Conservation (phyloP, 768 basidiomycete species). For the Hygrophoropsis aurantiaca region DNA sequence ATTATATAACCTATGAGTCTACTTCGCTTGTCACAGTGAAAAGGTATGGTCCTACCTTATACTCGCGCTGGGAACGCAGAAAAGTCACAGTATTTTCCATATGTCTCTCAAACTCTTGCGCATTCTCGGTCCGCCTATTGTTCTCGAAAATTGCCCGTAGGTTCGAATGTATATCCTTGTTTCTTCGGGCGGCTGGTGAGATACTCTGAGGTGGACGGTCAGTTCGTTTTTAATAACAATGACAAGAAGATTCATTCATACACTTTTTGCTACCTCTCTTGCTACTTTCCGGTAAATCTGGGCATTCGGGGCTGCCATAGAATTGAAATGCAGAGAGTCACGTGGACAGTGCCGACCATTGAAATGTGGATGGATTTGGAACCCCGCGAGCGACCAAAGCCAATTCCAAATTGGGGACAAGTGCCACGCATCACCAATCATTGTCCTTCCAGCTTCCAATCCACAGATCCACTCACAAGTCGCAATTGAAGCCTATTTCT, state of each 20-base stretch:
- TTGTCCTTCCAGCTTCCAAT: constrained; percentile 15
- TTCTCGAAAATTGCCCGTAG: constrained; percentile 57
- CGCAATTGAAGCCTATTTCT: constrained; percentile 9
- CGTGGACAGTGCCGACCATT: background rate
- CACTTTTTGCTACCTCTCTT: constrained; percentile 30
- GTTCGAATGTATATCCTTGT: constrained; percentile 43
- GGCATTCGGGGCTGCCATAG: constrained; percentile 15
- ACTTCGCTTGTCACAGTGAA: background rate
- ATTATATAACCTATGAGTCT: background rate
- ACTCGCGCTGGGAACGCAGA: constrained; percentile 67
- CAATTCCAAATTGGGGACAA: constrained; percentile 11
- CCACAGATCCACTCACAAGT: constrained; percentile 1
- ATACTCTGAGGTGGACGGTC: constrained; percentile 33
- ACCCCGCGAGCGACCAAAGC: constrained; percentile 10
- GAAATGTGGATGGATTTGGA: background rate
- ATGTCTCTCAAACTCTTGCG: constrained; percentile 40
- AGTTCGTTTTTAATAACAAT: constrained; percentile 3
- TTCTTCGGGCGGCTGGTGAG: constrained; percentile 34
- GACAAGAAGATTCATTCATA: constrained; percentile 4
- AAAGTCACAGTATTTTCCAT: constrained; percentile 65
- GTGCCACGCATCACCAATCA: constrained; percentile 4
- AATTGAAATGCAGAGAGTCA: background rate
- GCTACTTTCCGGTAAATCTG: constrained; percentile 28
- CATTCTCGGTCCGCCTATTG: constrained; percentile 21
- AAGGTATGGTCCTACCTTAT: constrained; percentile 60